Evolutionary conservation across 129 eudicot genomes (phyloP).

Genomic region (Dittrichia graveolens): DNA sequence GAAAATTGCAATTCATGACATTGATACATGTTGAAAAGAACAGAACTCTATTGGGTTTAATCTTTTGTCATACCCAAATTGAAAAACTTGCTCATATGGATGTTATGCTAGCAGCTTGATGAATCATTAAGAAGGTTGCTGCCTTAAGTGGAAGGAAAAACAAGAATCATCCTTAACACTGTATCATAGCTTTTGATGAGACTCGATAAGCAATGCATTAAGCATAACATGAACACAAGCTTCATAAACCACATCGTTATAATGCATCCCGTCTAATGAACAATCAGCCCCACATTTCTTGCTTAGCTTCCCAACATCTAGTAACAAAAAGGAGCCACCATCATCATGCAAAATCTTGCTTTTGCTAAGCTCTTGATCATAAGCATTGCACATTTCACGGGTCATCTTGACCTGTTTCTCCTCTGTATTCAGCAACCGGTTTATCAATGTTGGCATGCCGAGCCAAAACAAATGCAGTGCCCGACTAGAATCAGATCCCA

Average conservation of each 20-base stretch:
- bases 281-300: conserved; percentile 66
- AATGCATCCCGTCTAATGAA: conserved; percentile 93
- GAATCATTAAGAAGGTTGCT: conserved; percentile 20
- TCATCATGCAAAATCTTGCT: conserved; percentile 71
- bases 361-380: conserved; percentile 49
- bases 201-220: conserved; percentile 85
- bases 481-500: conserved; percentile 39
- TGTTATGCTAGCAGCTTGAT: conserved; percentile 4
- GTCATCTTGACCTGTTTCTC: conserved; percentile 89
- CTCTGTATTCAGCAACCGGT: conserved; percentile 71
- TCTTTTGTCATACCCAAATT: conserved; percentile 14
- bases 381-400: conserved; percentile 42
- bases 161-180: neutral
- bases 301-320: conserved; percentile 61
- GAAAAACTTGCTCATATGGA: conserved; percentile 4
- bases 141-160: conserved; percentile 11
- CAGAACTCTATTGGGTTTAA: conserved; percentile 27
- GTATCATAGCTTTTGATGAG: conserved; percentile 70
- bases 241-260: conserved; percentile 72
- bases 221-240: conserved; percentile 81
- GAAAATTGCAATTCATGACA: conserved; percentile 25
- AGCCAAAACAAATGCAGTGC: conserved; percentile 85
- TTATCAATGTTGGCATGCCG: conserved; percentile 80
- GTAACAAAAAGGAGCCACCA: conserved; percentile 71
- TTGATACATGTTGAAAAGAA: conserved; percentile 28